Evolutionary conservation across 2,329 filamentous ascomycete genomes (phyloP).

Genomic region (Passalora sequoiae): DNA sequence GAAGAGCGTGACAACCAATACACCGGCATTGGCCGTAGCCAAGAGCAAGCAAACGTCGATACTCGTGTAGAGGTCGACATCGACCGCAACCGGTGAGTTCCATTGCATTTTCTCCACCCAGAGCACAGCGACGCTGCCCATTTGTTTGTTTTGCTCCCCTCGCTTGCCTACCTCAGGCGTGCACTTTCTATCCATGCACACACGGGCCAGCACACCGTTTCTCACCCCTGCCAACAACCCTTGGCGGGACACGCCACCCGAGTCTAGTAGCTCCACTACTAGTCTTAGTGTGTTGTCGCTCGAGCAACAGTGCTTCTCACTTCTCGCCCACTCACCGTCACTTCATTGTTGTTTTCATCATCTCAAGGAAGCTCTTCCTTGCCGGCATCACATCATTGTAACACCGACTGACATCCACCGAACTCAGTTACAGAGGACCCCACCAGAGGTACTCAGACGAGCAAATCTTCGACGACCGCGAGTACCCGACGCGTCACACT

Average conservation of each 20-base stretch:
- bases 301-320: constrained; percentile 25
- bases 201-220: constrained; percentile 9
- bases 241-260: constrained; percentile 30
- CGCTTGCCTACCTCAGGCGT: constrained; percentile 5
- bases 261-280: constrained; percentile 27
- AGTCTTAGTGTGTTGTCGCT: constrained; percentile 33
- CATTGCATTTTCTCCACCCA: no score
- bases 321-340: constrained; percentile 21
- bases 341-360: constrained; percentile 24
- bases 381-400: constrained; percentile 15
- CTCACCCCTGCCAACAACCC: no score
- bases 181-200: no score
- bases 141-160: background rate
- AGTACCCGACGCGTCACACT: constrained; percentile 45
- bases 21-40: constrained; percentile 17
- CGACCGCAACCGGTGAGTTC: constrained; percentile 49
- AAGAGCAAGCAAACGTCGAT: constrained; percentile 24
- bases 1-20: constrained; percentile 28
- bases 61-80: constrained; percentile 39
- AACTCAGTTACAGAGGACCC: constrained; percentile 51
- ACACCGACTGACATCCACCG: constrained; percentile 18
- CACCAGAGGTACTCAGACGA: constrained; percentile 57
- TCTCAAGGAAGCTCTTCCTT: constrained; percentile 19
- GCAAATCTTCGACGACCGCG: constrained; percentile 50
- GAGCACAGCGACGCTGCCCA: no score